Base-by-base conservation (phyloP, 495 filamentous ascomycete genomes). In the Xylaria palmicola region DNA sequence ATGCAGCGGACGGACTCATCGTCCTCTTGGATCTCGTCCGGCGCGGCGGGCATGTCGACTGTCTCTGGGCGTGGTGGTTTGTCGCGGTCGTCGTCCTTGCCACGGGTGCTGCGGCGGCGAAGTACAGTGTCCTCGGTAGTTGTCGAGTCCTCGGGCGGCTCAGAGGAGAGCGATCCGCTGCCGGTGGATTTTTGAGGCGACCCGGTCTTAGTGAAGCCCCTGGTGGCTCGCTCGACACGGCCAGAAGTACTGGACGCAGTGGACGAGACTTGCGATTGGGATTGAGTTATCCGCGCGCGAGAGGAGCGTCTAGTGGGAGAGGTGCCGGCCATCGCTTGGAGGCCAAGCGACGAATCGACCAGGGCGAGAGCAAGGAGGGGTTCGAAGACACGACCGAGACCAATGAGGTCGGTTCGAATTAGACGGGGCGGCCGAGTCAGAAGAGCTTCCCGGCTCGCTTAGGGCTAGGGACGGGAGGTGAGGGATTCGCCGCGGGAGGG, bases 1-100 rank as follows among this genome's bases (percentile, higher is more conserved):
- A 99, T 87, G 77, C 94, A 99, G 55, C 94, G 86, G 65, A 96
- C 96, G 47, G 93, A 83, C 73, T 95, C 91, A 68, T 98, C 93
- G 68, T 97, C 93, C 52, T 96, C 93, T 50, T 86, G 85, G 19
- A 85, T 77, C 30, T 92, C 90, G 36, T 82, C 85, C 56, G 75
- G 74, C 39, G 75, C 78, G 62, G 88, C 85, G 19, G 73, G 65
- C 74, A 78, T 80, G 54, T 82, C 79, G 34, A 81, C 71, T 51
- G 79, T 72, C 49, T 85, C 80, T 45, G 76, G 64, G 48, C 83
- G 83, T 39, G 57, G 30, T 9, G 61, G 69, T 27, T 68, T 72
- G 34, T 72, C 69, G 65, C 69, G 67, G 3, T 72, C 69, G 64
- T 72, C 69, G 83, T 90, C 74, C 63, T 77, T 62, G 61, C 75